These are phyloP conservation scores for Podospora appendiculata DNA, from an alignment of 495 filamentous ascomycete genomes.

Conservation along the genomic window DNA sequence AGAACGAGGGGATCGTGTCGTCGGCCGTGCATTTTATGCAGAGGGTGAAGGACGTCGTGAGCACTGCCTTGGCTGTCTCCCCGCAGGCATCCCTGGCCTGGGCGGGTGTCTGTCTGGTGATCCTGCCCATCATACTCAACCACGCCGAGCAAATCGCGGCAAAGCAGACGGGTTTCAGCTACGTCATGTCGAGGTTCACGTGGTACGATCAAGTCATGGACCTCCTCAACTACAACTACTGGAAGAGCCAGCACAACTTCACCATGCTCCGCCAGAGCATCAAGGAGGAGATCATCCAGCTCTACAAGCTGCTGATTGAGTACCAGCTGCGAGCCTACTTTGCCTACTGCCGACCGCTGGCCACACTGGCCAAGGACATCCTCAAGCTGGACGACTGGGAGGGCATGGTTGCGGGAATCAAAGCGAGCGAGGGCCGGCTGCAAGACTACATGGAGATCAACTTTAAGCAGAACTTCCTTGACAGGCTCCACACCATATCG, in stretches of 20 bases:
- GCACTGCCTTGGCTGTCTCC: not conserved
- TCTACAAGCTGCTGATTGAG: constrained; percentile 16
- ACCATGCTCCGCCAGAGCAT: constrained; percentile 1
- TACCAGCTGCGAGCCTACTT: constrained; percentile 15
- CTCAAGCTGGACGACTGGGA: constrained; percentile 19
- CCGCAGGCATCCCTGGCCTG: constrained; percentile 12
- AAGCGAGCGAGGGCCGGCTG: constrained; percentile 5
- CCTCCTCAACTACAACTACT: constrained; percentile 12
- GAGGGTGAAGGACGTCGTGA: constrained; percentile 6
- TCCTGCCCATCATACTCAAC: constrained; percentile 15
- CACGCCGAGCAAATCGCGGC: constrained; percentile 14
- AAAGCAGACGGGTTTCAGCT: constrained; percentile 11
- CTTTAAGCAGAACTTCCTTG: constrained; percentile 12
- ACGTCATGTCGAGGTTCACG: constrained; percentile 16
- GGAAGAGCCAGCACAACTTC: constrained; percentile 14
- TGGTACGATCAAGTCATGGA: constrained; percentile 16
- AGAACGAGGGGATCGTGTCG: constrained; percentile 3
- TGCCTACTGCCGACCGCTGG: constrained; percentile 10
- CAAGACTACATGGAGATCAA: constrained; percentile 15
- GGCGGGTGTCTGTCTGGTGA: constrained; percentile 13
- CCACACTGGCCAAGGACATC: constrained; percentile 7
- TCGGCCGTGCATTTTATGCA: constrained; percentile 13
- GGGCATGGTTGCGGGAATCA: constrained; percentile 10
- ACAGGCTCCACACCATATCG: constrained; percentile 13
- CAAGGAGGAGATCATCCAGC: constrained; percentile 5